Base-by-base conservation (phyloP, 192 early-diverging fungal species). In the Geosiphon pyriformis region DNA sequence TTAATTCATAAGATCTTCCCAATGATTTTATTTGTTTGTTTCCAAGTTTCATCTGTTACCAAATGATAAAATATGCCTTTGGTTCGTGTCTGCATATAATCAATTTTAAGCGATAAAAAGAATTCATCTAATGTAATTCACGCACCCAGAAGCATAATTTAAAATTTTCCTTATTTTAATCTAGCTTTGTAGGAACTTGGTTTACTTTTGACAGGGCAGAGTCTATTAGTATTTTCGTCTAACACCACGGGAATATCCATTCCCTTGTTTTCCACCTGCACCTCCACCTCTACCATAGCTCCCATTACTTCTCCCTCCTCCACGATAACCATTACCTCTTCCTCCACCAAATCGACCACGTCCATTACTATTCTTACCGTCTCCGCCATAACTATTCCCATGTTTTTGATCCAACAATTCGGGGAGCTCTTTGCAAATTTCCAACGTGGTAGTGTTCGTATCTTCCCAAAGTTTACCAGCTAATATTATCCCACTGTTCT, bases 371-470 rank as follows among this genome's bases (percentile, higher is more conserved):
- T 71, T 72, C 23, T 67, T 62, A 29, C 84, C 71, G 20, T 68
- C 58, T 35, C 78, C 70, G 65, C 64, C 58, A 52, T 53, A 68
- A 31, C 78, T 80, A 66, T 71, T 63, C 58, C 71, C 71, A 49
- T 76, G 70, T 61, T 71, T 69, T 51, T 71, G 70, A 47, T 87
- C 89, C 72, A 86, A 81, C 15, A 97, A 72, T 73, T 93, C 91
- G 25, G 95, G 95, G 31, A 98, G 75, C 63, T 84, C 82, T 20
- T 70, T 82, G 59, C 84, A 81, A 54, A 92, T 79, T 78, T 85
- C 82, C 10, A 96, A 65, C 8, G 76, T 75, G 59, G 96, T 83
- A 47, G 80, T 87, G 35, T 86, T 59, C 91, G 73, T n/a, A 68
- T 53, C 8, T 90, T 68, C 20, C 35, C 58, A 35, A 61, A 33